Conservation (phyloP, 2,329 filamentous ascomycete species). For the Diaporthe amygdali region DNA sequence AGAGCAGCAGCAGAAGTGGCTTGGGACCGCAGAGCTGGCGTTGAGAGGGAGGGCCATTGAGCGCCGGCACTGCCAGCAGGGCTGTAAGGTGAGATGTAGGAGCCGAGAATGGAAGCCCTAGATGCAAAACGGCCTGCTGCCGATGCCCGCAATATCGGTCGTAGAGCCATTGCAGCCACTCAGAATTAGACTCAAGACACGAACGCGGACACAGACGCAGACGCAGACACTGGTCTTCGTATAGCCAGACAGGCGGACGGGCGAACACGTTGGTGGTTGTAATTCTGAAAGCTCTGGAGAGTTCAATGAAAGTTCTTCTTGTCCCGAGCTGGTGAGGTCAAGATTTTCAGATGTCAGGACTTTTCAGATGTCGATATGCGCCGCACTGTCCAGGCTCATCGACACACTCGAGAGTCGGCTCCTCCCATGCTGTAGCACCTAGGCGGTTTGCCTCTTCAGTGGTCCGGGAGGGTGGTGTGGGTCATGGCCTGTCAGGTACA, state of each 20-base stretch:
- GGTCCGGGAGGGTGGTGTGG: not conserved
- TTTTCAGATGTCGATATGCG: not conserved
- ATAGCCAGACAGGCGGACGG: no score
- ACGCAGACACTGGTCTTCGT: no score
- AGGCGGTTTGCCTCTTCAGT: not conserved
- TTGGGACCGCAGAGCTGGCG: not conserved
- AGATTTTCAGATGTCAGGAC: no score
- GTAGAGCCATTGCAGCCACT: conserved; percentile 25
- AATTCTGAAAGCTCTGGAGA: not conserved
- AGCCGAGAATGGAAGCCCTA: conserved; percentile 33
- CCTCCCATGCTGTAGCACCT: not conserved
- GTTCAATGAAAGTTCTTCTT: not conserved
- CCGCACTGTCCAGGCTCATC: not conserved
- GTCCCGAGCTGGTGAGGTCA: not conserved
- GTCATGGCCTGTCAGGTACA: not conserved
- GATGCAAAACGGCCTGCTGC: conserved; percentile 36
- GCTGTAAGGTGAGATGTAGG: conserved; percentile 28
- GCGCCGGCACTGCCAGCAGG: conserved; percentile 18
- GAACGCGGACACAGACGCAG: no score
- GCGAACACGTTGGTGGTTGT: not conserved
- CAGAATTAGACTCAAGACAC: not conserved
- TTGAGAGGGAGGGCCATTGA: not conserved
- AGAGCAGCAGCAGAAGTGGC: not conserved
- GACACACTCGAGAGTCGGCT: not conserved
- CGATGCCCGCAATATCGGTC: conserved; percentile 32